Base-by-base conservation (phyloP, 345 rosid genomes). In the Turnera subulata region DNA sequence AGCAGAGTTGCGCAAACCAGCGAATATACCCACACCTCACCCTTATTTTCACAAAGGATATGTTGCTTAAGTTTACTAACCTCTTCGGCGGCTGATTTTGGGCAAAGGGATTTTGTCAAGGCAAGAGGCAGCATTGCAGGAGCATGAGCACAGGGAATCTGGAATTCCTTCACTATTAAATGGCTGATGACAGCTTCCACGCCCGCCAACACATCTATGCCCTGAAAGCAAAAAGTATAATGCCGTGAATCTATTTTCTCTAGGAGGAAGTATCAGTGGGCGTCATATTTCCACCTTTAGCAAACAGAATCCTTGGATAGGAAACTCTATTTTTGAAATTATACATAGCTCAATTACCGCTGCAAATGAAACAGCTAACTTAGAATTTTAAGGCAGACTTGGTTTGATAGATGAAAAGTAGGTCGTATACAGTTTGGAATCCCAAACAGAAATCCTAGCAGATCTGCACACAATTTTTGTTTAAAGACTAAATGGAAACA, bases 81-180 rank as follows among this genome's bases (percentile, higher is more conserved):
- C 89, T 83, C 89, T 76, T 83, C 89, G 12, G 85, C 84, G 53
- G 89, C 82, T 26, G 89, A 80, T 70, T 76, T 83, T 20, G 89
- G 89, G 66, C 80, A 64, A 32, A 83, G 78, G 54, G 49, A 58
- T 46, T 22, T 39, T 46, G 71, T 63, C 63, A 83, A 53, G 25
- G 84, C 76, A 39, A 78, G 60, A 22, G 85, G 80, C 11, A 43
- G 61, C 59, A 78, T 51, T 53, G 85, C 85, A 26, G 89, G 89
- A 48, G 89, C 89, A 72, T 83, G 85, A 11, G 85, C 89, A 68
- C 89, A 80, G 23, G 89, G 85, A 63, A 80, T 80, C 68, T 67
- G 80, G 63, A 83, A 80, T 64, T 83, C 80, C 73, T 74, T 83
- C 33, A 83, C 85, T 25, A 80, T 82, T 47, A 80, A 68, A 64